phyloP scores from a whole-genome alignment of 208 protist species.

The Dictyostelium gargantuum region DNA sequence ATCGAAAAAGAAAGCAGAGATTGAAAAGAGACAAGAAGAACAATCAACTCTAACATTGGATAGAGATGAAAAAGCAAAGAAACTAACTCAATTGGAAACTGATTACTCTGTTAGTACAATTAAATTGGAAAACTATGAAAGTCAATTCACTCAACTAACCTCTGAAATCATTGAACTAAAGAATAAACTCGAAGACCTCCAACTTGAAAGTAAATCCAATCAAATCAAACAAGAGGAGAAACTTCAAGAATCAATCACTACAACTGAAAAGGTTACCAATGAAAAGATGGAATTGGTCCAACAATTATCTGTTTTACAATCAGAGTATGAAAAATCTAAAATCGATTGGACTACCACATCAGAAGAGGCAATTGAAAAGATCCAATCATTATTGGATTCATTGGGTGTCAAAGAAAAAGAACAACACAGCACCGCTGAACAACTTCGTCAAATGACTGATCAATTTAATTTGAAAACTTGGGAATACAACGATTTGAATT shows the following conservation, averaged over 20 bases:
- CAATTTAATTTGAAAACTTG: background rate
- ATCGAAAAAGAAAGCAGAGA: background rate
- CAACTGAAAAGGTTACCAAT: background rate
- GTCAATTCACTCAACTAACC: background rate
- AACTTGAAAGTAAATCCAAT: background rate
- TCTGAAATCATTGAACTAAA: background rate
- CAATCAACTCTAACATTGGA: background rate
- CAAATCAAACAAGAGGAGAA: background rate
- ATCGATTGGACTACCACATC: background rate
- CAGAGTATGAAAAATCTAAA: background rate
- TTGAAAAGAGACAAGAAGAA: background rate
- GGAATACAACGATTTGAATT: background rate
- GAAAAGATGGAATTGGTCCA: background rate
- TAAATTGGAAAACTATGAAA: background rate
- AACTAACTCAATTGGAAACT: background rate
- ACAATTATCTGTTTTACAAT: background rate
- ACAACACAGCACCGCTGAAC: background rate
- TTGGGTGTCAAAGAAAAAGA: background rate
- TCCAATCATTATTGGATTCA: background rate
- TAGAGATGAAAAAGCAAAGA: background rate
- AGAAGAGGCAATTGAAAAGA: background rate
- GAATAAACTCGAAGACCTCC: background rate
- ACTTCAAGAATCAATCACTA: background rate
- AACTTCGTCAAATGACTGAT: background rate
- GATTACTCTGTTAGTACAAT: background rate